Conservation (phyloP, 2,329 filamentous ascomycete species). For the Zymoseptoria tritici region DNA sequence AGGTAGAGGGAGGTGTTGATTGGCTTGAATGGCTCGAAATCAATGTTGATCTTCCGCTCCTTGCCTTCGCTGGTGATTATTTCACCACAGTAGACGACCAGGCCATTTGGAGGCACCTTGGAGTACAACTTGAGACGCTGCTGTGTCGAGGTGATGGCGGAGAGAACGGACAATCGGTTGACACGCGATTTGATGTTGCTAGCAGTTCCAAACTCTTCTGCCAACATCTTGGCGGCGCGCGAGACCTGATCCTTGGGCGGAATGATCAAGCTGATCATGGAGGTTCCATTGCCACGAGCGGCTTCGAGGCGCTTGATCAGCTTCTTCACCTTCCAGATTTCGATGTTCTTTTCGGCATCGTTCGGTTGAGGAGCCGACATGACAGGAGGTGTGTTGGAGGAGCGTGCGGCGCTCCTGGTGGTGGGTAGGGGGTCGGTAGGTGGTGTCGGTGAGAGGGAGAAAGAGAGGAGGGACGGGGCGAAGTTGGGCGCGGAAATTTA, state of each 20-base stretch:
- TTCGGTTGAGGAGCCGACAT: constrained; percentile 82
- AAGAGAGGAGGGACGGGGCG: neutral
- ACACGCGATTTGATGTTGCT: constrained; percentile 99
- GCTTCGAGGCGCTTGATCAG: constrained; percentile 97
- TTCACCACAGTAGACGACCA: constrained; percentile 99
- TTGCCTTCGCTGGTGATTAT: constrained; percentile 98
- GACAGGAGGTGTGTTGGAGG: constrained; percentile 39
- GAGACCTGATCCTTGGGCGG: constrained; percentile 98
- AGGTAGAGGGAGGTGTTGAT: constrained; percentile 99
- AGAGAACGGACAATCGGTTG: constrained; percentile 95
- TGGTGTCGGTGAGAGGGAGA: constrained; percentile 4
- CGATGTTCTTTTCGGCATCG: constrained; percentile 96
- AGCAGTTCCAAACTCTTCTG: constrained; percentile 81
- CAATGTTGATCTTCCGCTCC: constrained; percentile 99
- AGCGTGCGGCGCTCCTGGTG: constrained; percentile 9
- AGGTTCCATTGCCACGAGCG: constrained; percentile 95
- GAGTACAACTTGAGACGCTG: constrained; percentile 98
- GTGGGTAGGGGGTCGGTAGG: neutral
- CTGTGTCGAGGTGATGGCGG: constrained; percentile 97
- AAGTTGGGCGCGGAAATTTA: constrained; percentile 4
- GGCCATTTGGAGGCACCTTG: constrained; percentile 94
- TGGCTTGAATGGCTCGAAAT: constrained; percentile 99
- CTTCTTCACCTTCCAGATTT: constrained; percentile 99
- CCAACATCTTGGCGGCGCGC: constrained; percentile 96
- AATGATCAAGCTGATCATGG: constrained; percentile 99